Conservation (phyloP, 2,329 filamentous ascomycete genomes). For the Xylaria sp. region DNA sequence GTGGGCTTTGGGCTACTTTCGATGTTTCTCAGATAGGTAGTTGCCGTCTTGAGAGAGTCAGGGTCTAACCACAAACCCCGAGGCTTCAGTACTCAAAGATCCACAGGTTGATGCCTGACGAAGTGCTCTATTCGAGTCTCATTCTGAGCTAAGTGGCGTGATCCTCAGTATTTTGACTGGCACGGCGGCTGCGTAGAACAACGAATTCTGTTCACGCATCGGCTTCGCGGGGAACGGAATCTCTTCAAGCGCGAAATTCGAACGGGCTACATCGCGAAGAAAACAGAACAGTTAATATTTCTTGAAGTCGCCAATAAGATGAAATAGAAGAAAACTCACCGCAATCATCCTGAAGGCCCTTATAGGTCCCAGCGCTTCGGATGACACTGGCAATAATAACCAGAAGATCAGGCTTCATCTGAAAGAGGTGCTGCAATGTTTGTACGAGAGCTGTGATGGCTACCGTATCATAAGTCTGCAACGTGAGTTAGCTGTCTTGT, state of each 20-base stretch:
- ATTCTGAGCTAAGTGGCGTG: constrained; percentile 4
- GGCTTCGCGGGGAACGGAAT: constrained; percentile 39
- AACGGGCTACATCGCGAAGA: constrained; percentile 25
- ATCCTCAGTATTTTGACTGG: constrained; percentile 30
- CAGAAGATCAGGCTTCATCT: constrained; percentile 43
- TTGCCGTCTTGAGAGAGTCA: background rate
- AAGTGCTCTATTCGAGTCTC: background rate
- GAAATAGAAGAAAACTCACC: constrained; percentile 39
- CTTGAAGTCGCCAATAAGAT: background rate
- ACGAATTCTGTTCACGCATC: constrained; percentile 39
- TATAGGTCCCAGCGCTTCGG: constrained; percentile 57
- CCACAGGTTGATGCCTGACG: too few species aligned
- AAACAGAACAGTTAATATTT: background rate
- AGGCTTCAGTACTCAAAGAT: background rate
- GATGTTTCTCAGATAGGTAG: background rate
- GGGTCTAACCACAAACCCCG: background rate
- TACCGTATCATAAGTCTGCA: constrained; percentile 55
- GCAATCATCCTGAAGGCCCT: constrained; percentile 52
- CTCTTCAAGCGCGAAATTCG: constrained; percentile 34
- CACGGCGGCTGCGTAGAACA: constrained; percentile 39
- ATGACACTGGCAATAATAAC: constrained; percentile 58
- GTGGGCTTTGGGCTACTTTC: background rate
- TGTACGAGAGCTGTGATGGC: constrained; percentile 52
- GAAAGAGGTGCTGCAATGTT: constrained; percentile 52
- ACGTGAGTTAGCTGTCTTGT: background rate